A percentile compares a stretch with the other conserved stretches of the same genome.
phyloP scores from a whole-genome alignment of 257 asterid genomes.

The Solanum appendiculatum region DNA sequence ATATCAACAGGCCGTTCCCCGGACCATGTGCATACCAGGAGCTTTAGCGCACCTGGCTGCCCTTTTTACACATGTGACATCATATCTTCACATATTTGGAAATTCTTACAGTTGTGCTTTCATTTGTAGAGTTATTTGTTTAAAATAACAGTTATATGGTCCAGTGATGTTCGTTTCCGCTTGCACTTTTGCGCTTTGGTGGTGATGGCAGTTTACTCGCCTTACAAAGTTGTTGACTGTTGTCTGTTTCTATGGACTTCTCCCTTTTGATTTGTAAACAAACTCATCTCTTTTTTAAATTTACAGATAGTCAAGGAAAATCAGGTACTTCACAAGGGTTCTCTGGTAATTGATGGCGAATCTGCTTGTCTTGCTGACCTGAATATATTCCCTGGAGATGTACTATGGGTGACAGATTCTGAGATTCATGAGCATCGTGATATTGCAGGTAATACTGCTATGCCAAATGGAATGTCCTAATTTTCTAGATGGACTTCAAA shows the following conservation, averaged over 20 bases:
- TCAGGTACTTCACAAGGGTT: conserved; percentile 92
- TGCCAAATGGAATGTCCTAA: not conserved
- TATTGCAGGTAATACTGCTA: conserved; percentile 69
- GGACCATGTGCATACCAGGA: not conserved
- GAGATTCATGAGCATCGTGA: conserved; percentile 94
- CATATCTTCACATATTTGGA: not conserved
- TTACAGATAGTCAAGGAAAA: conserved; percentile 91
- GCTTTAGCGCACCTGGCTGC: not conserved
- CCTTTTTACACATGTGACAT: not conserved
- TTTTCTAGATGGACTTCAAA: not conserved
- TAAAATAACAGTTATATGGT: not conserved
- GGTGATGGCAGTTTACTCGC: not conserved
- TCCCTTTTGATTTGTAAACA: not conserved
- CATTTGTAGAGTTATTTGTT: not conserved
- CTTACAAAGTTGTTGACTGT: not conserved
- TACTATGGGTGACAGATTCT: conserved; percentile 90
- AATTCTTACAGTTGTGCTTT: not conserved
- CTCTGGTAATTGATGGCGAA: conserved; percentile 58
- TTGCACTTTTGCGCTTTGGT: not conserved
- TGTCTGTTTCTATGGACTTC: not conserved
- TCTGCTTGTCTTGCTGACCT: conserved; percentile 73
- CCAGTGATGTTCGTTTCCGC: not conserved
- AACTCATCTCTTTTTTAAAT: not conserved
- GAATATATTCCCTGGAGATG: conserved; percentile 87
- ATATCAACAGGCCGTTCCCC: not conserved